Evolutionary conservation across 176 grass and related monocot genomes (phyloP), one percentile per base, ranked within the genome.

Genomic region (Avena atlantica): DNA sequence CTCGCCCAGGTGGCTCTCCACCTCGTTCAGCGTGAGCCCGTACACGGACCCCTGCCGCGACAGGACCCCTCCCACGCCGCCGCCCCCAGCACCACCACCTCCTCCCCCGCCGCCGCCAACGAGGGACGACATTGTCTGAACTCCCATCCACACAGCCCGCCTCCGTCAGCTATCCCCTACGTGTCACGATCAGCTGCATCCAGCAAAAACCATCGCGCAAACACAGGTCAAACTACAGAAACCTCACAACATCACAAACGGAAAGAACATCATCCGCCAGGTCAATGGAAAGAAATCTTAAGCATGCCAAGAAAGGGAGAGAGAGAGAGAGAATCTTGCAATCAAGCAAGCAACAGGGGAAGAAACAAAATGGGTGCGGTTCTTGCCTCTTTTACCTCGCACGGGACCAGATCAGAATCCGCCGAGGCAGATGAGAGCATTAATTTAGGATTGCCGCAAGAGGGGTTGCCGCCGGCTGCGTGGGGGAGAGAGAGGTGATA

Each of bases 21-120:
- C 95, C 88, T 98, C 93, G 77, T 91, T 95, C 47, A 94, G 82
- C 45, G 96, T 98, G 27, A 98, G 89, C 78, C 89, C 91, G 86
- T 94, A 98, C 20, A 93, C 80, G 4, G 91, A 93, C 5, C 90
- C 89, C 60, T 96, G 92, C 19, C 89, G 65, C n/a, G 92, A 76
- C 27, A 96, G 88, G 3, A 84, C 20, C 19, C 78, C 55, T 29
- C 47, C 72, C 47, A 13, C 73, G 7, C 23, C 73, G 47, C 72
- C 67, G 20, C 86, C 55, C 0, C 16, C 55, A 8, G 6, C 55
- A 8, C 16, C 55, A 29, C 86, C 76, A 19, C 81, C 70, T 34
- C 81, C 83, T 1, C 81, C 55, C 10, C 48, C 75, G 7, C 50
- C 80, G 23, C 40, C 84, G 66, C 45, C 78, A 42, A 42, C 40